These are phyloP conservation scores for Aspergillus saccharolyticus DNA, from an alignment of 495 filamentous ascomycete genomes.

Conservation along the genomic window DNA sequence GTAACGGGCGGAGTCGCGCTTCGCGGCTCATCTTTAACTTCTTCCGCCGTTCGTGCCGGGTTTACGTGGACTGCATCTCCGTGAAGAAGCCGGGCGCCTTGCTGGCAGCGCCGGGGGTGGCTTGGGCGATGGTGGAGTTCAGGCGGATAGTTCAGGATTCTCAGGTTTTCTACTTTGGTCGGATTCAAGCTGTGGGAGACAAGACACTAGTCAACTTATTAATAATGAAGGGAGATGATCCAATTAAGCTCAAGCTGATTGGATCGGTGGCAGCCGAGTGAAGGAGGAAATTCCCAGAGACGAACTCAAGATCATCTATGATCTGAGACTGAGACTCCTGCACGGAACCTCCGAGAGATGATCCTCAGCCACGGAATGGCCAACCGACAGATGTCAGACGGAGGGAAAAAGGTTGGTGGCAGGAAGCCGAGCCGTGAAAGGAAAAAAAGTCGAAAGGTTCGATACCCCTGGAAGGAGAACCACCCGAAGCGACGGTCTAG, in stretches of 20 bases:
- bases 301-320: not conserved
- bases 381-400: not conserved
- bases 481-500: not conserved
- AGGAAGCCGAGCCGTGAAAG: not conserved
- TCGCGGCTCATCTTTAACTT: not conserved
- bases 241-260: not conserved
- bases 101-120: not conserved
- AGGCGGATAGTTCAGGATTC: no score
- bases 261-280: not conserved
- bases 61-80: not conserved
- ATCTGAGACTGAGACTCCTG: not conserved
- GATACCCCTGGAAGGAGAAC: not conserved
- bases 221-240: not conserved
- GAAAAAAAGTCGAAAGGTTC: not conserved
- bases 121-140: not conserved
- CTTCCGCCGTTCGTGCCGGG: not conserved
- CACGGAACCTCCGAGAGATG: not conserved
- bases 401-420: not conserved
- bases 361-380: not conserved
- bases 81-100: not conserved
- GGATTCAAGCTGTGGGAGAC: not conserved
- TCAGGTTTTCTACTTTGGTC: no score
- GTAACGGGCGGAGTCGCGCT: conserved; percentile 1
- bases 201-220: not conserved
- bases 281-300: not conserved